Evolutionary conservation across 768 basidiomycete species (phyloP), one percentile per base, ranked within the genome.

Genomic region (Amanita thiersii): DNA sequence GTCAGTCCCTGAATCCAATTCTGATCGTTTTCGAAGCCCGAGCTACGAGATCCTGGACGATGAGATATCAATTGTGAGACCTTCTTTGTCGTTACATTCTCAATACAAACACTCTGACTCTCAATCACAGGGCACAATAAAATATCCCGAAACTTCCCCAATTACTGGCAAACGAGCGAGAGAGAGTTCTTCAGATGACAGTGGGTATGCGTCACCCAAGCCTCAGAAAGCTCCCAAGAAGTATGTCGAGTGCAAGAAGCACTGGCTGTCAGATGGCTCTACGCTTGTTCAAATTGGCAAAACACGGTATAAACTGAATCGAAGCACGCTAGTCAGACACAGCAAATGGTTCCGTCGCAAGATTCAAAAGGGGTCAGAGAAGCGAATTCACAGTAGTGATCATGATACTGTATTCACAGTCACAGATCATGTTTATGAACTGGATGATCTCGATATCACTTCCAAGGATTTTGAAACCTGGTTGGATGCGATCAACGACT

Each of bases 191-290:
- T n/a, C n/a, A n/a, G n/a, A n/a, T n/a, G n/a, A n/a, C n/a, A n/a
- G n/a, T n/a, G n/a, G n/a, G n/a, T n/a, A n/a, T n/a, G n/a, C n/a
- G n/a, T n/a, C 10, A 12, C 2, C 37, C 2, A 35, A 5, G n/a
- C 10, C 15, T 5, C 24, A 24, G 0, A 38, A n/a, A 19, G 17
- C 28, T 12, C 14, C 24, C 11, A 21, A 14, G 10, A 31, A 21
- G 15, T 40, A 17, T 14, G 14, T n/a, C 14, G 31, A 33, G 26
- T 29, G 31, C 10, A 21, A 15, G n/a, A 18, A 12, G 21, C 47
- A 62, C 37, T 67, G 66, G 65, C 48, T 59, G 18, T 51, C 55
- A 15, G 64, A 64, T 41, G 66, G 64, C 1, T 56, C 56, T 5
- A 50, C 64, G 1, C 52, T 65, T 26, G 35, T 72, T 6, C 56